Conservation (phyloP, 371 early-diverging fungal species). For the Syncephalastrum monosporum region DNA sequence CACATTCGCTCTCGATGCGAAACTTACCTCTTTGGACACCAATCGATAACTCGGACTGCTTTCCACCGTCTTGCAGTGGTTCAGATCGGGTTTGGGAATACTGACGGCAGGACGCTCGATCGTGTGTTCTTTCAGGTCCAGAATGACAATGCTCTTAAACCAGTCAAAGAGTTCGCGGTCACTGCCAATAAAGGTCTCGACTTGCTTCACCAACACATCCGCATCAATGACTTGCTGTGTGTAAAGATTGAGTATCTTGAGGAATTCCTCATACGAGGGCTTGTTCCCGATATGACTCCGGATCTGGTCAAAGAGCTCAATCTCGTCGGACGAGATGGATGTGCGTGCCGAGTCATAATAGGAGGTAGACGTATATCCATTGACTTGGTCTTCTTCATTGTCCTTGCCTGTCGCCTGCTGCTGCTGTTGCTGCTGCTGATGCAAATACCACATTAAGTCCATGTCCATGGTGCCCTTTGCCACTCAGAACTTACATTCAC, state of each 20-base stretch:
- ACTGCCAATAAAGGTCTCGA: conserved; percentile 72
- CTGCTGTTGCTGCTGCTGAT: too few relatives aligned
- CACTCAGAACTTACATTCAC: too few relatives aligned
- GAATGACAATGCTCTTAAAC: conserved; percentile 93
- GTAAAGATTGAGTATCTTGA: conserved; percentile 92
- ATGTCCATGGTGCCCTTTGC: too few relatives aligned
- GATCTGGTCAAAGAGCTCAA: conserved; percentile 87
- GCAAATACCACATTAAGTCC: too few relatives aligned
- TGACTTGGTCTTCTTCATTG: conserved; percentile 11
- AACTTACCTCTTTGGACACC: conserved; percentile 60
- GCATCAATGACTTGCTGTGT: conserved; percentile 91
- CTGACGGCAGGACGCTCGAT: conserved; percentile 35
- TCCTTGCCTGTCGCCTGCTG: too few relatives aligned
- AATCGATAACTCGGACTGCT: conserved; percentile 65
- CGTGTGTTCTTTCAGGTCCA: conserved; percentile 58
- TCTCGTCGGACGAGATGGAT: conserved; percentile 63
- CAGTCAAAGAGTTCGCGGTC: conserved; percentile 80
- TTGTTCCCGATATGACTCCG: conserved; percentile 80
- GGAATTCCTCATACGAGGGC: conserved; percentile 88
- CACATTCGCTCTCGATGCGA: neutral
- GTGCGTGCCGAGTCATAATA: conserved; percentile 14
- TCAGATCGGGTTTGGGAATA: conserved; percentile 55
- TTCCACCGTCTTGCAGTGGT: conserved; percentile 44
- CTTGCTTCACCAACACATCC: conserved; percentile 76
- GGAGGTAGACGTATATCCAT: conserved; percentile 11